Evolutionary conservation across 352 stramenopile genomes (phyloP).

Genomic region (Peronospora tabacina): DNA sequence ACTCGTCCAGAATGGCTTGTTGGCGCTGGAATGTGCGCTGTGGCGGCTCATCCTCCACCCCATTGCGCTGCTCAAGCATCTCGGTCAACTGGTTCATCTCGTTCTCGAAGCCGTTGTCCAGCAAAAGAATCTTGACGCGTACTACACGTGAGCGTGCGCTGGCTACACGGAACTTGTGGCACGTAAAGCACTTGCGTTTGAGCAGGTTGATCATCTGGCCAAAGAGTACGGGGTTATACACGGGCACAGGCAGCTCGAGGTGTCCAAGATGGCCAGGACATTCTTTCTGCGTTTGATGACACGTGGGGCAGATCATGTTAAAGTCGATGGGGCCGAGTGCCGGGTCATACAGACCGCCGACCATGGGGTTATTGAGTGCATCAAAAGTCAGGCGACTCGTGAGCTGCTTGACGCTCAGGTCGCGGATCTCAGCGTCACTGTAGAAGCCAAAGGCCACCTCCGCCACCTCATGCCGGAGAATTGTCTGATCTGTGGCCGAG

Average conservation of each 20-base stretch:
- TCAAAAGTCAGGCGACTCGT: slow-evolving; percentile 94
- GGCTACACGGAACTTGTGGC: slow-evolving; percentile 92
- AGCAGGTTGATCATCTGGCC: slow-evolving; percentile 91
- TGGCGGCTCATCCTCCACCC: slow-evolving; percentile 71
- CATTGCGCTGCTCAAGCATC: slow-evolving; percentile 81
- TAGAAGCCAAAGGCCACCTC: slow-evolving; percentile 95
- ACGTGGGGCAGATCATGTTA: slow-evolving; percentile 92
- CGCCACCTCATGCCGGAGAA: slow-evolving; percentile 86
- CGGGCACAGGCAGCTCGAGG: slow-evolving; percentile 96
- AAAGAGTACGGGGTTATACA: slow-evolving; percentile 99
- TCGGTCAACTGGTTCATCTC: slow-evolving; percentile 70
- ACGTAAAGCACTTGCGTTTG: slow-evolving; percentile 97
- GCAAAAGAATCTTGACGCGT: slow-evolving; percentile 87
- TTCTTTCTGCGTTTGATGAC: slow-evolving; percentile 90
- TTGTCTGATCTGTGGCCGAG: slow-evolving; percentile 84
- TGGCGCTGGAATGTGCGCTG: slow-evolving; percentile 69
- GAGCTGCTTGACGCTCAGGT: slow-evolving; percentile 95
- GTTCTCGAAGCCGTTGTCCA: slow-evolving; percentile 84
- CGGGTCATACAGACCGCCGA: slow-evolving; percentile 96
- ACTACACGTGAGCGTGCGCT: slow-evolving; percentile 71
- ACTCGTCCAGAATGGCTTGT: slow-evolving; percentile 85
- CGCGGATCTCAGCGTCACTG: slow-evolving; percentile 94
- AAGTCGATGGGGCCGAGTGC: slow-evolving; percentile 90
- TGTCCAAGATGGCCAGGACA: slow-evolving; percentile 98
- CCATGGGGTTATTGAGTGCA: slow-evolving; percentile 89